Evolutionary conservation across 495 filamentous ascomycete species (phyloP), one percentile per base, ranked within the genome.

Genomic region (Aspergillus funiculosus): DNA sequence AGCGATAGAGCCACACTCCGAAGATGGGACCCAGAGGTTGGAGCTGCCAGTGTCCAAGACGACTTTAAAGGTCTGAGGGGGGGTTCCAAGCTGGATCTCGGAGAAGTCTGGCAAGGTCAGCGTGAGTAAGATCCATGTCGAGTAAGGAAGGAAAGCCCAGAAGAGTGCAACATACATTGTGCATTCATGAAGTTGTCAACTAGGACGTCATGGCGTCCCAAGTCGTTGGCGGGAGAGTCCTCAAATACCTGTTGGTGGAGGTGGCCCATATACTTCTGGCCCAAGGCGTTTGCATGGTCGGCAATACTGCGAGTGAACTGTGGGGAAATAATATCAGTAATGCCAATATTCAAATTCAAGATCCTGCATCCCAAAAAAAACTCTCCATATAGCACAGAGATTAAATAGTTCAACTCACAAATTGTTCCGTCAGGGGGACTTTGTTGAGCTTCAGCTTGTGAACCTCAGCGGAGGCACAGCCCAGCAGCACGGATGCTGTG

Each of bases 161-260:
- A 66, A n/a, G n/a, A n/a, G n/a, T n/a, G 36, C 20, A 36, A 54
- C 87, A 56, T 82, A 95, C 91, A 99, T 69, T 99, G 94, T 44
- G 94, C 94, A 58, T 99, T 99, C 70, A 99, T 72, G 73, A 96
- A 99, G 76, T 99, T 99, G 62, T 81, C 86, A 51, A 99, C 82
- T 39, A 92, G 83, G 13, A 99, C 86, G 25, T 82, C 78, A 57
- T 98, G 91, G 48, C 78, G 79, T 45, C 73, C 75, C 39, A 84
- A 74, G 24, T 69, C 68, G 46, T 86, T 78, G 61, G 87, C 67
- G 18, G 80, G 72, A 41, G 80, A 78, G 42, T 87, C 84, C 56
- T 81, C 78, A 76, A 95, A 94, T 60, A 91, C 74, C 38, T 89
- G 75, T 51, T 74, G 58, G 55, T 90, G 83, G 30, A 67, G 64